Percentiles rank a stretch among this genome's conserved stretches.
These are phyloP conservation scores for Epichloe baconii DNA, from an alignment of 2,329 filamentous ascomycete genomes.

Conservation along the genomic window DNA sequence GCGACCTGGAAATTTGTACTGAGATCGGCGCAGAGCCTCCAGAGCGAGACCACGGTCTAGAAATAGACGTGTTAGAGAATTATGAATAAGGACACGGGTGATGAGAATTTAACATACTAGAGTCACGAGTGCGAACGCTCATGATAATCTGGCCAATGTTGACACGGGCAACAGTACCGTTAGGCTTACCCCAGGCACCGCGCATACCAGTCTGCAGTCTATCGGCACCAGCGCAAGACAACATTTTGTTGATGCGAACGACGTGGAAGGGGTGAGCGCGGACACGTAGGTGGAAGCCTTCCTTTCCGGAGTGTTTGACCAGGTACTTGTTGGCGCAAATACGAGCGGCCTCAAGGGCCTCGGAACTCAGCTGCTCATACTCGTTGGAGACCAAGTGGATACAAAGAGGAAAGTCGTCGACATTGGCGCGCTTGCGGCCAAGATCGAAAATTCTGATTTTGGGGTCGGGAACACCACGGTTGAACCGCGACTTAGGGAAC, in stretches of 20 bases:
- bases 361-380: conserved; percentile 99
- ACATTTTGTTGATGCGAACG: conserved; percentile 99
- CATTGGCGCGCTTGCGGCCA: conserved; percentile 93
- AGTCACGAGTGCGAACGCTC: conserved; percentile 92
- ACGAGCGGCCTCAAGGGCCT: conserved; percentile 98
- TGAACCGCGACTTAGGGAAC: conserved; percentile 99
- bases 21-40: conserved; percentile 95
- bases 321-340: conserved; percentile 99
- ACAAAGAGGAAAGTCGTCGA: conserved; percentile 99
- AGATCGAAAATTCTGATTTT: conserved; percentile 97
- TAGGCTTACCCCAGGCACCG: conserved; percentile 99
- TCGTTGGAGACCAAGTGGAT: conserved; percentile 99
- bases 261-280: conserved; percentile 99
- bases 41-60: conserved; percentile 81
- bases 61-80: background rate
- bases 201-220: conserved; percentile 99
- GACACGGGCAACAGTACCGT: conserved; percentile 97
- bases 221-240: conserved; percentile 99
- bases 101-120: conserved; percentile 42
- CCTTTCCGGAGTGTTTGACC: conserved; percentile 59
- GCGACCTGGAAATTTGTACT: conserved; percentile 99
- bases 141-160: conserved; percentile 99
- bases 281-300: conserved; percentile 61
- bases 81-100: background rate
- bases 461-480: conserved; percentile 88